Conservation (phyloP, 768 basidiomycete species). For the Amanita thiersii region DNA sequence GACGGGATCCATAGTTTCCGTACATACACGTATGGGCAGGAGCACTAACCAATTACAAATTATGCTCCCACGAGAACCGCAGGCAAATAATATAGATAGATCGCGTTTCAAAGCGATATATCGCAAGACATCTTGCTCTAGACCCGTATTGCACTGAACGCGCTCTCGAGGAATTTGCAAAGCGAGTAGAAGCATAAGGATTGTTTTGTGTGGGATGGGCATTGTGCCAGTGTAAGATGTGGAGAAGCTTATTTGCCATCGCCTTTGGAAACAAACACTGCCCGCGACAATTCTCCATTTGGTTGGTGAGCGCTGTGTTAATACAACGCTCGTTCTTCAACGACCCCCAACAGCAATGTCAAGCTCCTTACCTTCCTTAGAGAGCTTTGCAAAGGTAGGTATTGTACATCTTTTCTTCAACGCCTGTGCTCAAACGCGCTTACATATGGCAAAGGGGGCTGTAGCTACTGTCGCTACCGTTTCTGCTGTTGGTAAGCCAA, state of each 20-base stretch:
- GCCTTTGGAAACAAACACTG: not conserved
- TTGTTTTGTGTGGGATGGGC: not conserved
- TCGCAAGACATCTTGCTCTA: no score
- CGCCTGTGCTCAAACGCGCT: not conserved
- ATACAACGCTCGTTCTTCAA: not conserved
- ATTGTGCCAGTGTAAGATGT: not conserved
- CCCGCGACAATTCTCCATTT: not conserved
- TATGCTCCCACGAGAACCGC: no score
- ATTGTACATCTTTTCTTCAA: not conserved
- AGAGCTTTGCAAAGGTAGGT: slow-evolving; percentile 39
- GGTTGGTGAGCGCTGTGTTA: not conserved
- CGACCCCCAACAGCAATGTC: slow-evolving; percentile 17
- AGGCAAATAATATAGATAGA: no score
- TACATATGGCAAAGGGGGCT: no score
- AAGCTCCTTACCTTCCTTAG: slow-evolving; percentile 34
- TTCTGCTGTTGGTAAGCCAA: slow-evolving; percentile 43
- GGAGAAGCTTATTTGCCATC: not conserved
- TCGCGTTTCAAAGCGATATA: no score
- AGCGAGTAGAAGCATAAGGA: not conserved
- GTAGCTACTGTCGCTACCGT: slow-evolving; percentile 49
- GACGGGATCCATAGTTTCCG: no score
- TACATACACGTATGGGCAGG: no score
- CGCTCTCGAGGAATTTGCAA: not conserved
- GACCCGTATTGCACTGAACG: no score
- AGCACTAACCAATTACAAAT: no score